Evolutionary conservation across 106 monocot species (phyloP), one percentile per base, ranked within the genome.

Genomic region (Dioscorea zingiberensis): DNA sequence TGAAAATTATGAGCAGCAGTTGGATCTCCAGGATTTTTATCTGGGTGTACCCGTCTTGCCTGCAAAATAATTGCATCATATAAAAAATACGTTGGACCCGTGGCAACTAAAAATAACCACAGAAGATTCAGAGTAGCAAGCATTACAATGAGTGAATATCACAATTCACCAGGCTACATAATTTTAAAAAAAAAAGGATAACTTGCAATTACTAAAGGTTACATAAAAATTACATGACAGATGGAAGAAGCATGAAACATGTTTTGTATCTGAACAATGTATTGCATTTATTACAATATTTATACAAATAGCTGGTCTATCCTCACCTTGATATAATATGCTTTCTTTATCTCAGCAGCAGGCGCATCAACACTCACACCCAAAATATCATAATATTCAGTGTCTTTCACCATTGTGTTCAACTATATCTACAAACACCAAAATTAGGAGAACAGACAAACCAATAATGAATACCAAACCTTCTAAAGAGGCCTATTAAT

Each of bases 1-100:
- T 94, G 89, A 73, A 94, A 94, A 58, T 94, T 94, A 28, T 80
- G 54, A 64, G 93, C 93, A 66, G 93, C 93, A 69, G 76, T 60
- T 19, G 89, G 89, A 77, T 94, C 81, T 71, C 86, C 93, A 61
- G 84, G 81, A 64, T 88, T 88, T 74, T 88, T 88, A 69, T 88
- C 88, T 25, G 88, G 88, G 65, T 88, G 88, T 8, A 88, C 88
- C 44, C 59, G 23, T 65, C 69, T 84, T 59, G 88, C 88, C 88
- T 88, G 57, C 53, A 71, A 69, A 74, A 65, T 13, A 11, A 64
- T 57, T 24, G 63, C 17, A 47, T 11, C 10, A 44, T 57, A 62
- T 18, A 62, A 62, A 62, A 18, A 25, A 14, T 2, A 27, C 25
- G 26, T 24, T 7, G 7, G 25, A 30, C 30, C 30, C 4, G 30